Evolutionary conservation across 345 rosid genomes (phyloP).

Genomic region (Viola odorata): DNA sequence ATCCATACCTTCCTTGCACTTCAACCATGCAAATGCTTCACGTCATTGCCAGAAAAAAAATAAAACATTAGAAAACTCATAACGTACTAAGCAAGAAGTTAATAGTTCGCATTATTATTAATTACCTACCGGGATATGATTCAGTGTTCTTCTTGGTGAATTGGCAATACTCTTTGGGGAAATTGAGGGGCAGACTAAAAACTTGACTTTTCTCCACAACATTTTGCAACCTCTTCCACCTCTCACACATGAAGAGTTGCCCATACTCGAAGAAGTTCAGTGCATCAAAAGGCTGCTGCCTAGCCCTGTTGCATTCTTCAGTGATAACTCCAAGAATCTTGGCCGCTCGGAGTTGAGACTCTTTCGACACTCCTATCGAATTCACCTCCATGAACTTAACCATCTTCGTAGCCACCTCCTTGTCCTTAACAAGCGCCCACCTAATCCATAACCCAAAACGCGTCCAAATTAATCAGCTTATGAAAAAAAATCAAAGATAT

Average conservation of each 20-base stretch:
- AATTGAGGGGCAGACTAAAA: conserved; percentile 45
- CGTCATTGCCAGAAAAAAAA: neutral
- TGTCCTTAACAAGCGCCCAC: conserved; percentile 79
- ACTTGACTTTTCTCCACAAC: conserved; percentile 34
- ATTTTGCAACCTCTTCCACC: conserved; percentile 62
- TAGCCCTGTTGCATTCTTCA: conserved; percentile 27
- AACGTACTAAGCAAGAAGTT: neutral
- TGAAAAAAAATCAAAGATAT: too few species aligned
- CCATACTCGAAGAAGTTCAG: conserved; percentile 56
- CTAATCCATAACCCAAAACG: conserved; percentile 15
- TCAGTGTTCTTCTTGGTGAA: conserved; percentile 36
- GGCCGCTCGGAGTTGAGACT: conserved; percentile 77
- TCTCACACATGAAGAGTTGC: conserved; percentile 39
- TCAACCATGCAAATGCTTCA: conserved; percentile 82
- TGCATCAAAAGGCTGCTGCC: conserved; percentile 8
- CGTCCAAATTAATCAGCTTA: too few species aligned
- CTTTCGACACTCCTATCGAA: conserved; percentile 81
- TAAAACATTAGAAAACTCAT: neutral
- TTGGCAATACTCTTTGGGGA: conserved; percentile 56
- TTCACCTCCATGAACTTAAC: conserved; percentile 43
- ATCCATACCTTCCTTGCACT: conserved; percentile 49
- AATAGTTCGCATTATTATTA: neutral
- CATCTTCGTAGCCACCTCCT: conserved; percentile 63
- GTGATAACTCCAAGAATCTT: conserved; percentile 47
- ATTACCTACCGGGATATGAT: conserved; percentile 54